Conservation (phyloP, 2,329 filamentous ascomycete genomes). For the Fusarium xylarioides region DNA sequence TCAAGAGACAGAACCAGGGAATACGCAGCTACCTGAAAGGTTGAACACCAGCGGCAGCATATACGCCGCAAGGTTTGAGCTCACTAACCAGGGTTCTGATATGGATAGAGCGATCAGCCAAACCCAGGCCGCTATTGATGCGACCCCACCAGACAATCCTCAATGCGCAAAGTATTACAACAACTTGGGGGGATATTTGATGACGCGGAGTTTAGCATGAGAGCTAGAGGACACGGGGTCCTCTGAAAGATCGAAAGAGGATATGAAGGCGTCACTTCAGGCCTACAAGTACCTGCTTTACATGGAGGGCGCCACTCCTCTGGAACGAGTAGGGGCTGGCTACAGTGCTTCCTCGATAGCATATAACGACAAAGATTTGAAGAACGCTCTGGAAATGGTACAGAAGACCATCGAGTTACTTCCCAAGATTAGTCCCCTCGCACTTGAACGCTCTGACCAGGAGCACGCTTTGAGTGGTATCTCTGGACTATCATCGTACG, state of each 20-base stretch:
- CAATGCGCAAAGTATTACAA: neutral
- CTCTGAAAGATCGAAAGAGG: neutral
- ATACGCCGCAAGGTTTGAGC: neutral
- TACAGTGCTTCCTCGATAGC: neutral
- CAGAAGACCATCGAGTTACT: neutral
- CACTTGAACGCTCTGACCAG: neutral
- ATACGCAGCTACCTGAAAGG: neutral
- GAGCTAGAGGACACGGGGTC: rapidly evolving
- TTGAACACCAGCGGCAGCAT: rapidly evolving
- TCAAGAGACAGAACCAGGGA: too few relatives aligned
- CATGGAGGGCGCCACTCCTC: neutral
- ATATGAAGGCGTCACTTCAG: neutral
- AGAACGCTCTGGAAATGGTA: neutral
- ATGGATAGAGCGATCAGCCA: neutral
- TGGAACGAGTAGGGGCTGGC: neutral
- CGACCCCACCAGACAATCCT: neutral
- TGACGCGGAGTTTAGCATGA: neutral
- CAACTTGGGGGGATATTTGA: neutral
- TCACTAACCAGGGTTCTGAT: neutral
- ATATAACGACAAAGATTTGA: neutral
- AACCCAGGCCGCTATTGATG: neutral
- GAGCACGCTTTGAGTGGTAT: neutral
- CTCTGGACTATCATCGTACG: neutral
- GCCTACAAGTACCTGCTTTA: neutral
- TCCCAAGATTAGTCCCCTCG: neutral